Percentiles rank a stretch among this genome's conserved stretches.
These are phyloP conservation scores for Botrytis hyacinthi DNA, from an alignment of 2,329 filamentous ascomycete species.

Conservation along the genomic window DNA sequence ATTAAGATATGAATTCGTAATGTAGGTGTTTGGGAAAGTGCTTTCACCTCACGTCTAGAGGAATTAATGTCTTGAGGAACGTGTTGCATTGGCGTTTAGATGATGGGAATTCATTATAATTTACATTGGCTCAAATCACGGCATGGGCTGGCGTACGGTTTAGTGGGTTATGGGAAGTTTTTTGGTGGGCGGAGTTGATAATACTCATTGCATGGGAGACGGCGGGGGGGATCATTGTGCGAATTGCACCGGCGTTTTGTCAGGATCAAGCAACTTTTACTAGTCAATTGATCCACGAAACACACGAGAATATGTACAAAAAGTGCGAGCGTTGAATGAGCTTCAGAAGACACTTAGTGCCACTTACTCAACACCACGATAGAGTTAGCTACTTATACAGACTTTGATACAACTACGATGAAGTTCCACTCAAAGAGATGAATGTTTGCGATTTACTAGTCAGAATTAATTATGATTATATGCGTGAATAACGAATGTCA, in stretches of 20 bases:
- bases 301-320: slow-evolving; percentile 14
- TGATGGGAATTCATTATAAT: slow-evolving; percentile 1
- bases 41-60: background rate
- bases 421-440: background rate
- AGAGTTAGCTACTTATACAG: slow-evolving; percentile 11
- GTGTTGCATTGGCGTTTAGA: slow-evolving; percentile 15
- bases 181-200: slow-evolving; percentile 11
- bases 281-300: slow-evolving; percentile 10
- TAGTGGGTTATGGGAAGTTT: background rate
- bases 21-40: background rate
- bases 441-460: background rate
- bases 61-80: slow-evolving; percentile 10
- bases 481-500: background rate
- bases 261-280: background rate
- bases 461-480: background rate
- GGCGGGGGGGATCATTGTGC: background rate
- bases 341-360: background rate
- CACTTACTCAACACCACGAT: background rate
- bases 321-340: background rate
- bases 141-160: slow-evolving; percentile 13
- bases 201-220: slow-evolving; percentile 11
- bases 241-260: slow-evolving; percentile 15
- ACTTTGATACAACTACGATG: background rate
- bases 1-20: slow-evolving; percentile 5
- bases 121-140: slow-evolving; percentile 14